Conservation (phyloP, 805 yeast genomes). For the Metschnikowia amazonensis region DNA sequence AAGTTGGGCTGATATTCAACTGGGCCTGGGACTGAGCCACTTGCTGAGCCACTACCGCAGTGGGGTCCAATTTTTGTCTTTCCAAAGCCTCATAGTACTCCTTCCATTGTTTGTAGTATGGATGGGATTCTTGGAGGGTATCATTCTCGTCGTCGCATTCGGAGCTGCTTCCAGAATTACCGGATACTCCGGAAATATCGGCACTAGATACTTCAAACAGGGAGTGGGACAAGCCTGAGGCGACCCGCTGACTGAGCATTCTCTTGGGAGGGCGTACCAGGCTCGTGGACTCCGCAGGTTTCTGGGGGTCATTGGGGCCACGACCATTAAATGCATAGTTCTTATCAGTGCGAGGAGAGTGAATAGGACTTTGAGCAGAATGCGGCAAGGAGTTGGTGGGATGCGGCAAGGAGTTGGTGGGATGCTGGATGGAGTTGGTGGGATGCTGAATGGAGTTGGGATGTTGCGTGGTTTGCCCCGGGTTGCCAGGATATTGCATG, state of each 20-base stretch:
- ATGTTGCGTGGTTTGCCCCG: too few species aligned
- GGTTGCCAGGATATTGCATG: too few species aligned
- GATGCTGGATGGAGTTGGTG: too few species aligned
- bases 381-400: too few species aligned
- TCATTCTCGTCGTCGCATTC: constrained; percentile 8
- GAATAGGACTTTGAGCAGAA: too few species aligned
- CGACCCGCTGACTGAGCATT: not conserved
- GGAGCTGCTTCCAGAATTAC: constrained; percentile 6
- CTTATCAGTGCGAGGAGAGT: too few species aligned
- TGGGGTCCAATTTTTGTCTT: constrained; percentile 8
- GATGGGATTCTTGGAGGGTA: constrained; percentile 16
- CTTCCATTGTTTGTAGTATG: constrained; percentile 37
- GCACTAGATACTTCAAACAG: constrained; percentile 6
- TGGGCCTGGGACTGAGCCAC: constrained; percentile 2
- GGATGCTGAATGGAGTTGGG: too few species aligned
- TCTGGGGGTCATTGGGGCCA: not conserved
- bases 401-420: too few species aligned
- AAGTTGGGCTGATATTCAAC: not conserved
- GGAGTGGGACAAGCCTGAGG: not conserved
- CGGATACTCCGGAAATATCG: constrained; percentile 1
- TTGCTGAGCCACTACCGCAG: constrained; percentile 17
- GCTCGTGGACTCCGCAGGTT: too few species aligned
- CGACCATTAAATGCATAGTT: not conserved
- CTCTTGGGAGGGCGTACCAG: not conserved
- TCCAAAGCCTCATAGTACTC: constrained; percentile 32